Conservation (phyloP, 2,329 filamentous ascomycete species). For the Fusarium lyarnte region DNA sequence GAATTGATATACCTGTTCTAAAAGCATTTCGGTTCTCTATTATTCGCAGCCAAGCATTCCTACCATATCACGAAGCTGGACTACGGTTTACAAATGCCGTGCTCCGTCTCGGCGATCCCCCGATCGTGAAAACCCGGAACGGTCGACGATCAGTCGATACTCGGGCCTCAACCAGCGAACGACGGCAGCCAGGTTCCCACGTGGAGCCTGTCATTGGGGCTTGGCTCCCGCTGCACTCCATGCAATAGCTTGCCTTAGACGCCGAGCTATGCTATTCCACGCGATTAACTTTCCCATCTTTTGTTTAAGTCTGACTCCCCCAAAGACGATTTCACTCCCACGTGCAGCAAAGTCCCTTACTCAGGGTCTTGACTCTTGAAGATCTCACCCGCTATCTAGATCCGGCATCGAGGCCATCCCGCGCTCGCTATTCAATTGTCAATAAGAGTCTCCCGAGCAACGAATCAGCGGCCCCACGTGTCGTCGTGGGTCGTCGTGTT, state of each 20-base stretch:
- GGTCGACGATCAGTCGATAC: not conserved
- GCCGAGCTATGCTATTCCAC: not conserved
- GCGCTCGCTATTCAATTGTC: conserved; percentile 3
- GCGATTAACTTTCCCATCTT: conserved; percentile 2
- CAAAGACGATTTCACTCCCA: conserved; percentile 6
- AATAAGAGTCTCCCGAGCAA: conserved; percentile 13
- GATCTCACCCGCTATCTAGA: conserved; percentile 7
- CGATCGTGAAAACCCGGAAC: conserved; percentile 5
- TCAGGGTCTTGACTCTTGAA: not conserved
- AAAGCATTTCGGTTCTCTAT: not conserved
- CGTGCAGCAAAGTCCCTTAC: conserved; percentile 10
- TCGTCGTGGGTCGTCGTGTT: conserved; percentile 22
- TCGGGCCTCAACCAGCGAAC: conserved; percentile 26
- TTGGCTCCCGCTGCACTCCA: conserved; percentile 17
- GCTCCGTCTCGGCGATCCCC: not conserved
- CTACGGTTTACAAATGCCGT: not conserved
- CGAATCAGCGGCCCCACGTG: conserved; percentile 48
- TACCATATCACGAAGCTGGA: not conserved
- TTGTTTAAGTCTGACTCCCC: not conserved
- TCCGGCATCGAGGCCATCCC: conserved; percentile 9
- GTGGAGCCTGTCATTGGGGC: conserved; percentile 41
- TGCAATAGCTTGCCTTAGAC: conserved; percentile 2
- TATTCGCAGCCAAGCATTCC: not conserved
- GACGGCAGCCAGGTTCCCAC: conserved; percentile 25
- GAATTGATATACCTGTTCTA: not conserved